phyloP scores from a whole-genome alignment of 2,329 filamentous ascomycete genomes.

The Aspergillus bombycis region DNA sequence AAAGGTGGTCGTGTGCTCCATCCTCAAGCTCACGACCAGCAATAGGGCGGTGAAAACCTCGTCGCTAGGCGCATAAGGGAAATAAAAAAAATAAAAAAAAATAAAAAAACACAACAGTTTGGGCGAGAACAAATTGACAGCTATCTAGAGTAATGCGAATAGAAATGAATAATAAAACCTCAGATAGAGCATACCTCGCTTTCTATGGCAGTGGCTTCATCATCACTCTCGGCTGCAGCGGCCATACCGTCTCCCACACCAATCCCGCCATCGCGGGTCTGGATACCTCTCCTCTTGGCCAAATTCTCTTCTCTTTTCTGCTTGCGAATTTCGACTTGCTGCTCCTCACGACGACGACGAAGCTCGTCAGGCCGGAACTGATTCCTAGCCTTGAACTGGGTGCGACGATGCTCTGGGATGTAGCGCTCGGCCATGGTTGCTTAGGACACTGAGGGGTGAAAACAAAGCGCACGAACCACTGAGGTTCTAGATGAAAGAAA shows the following conservation, averaged over 20 bases:
- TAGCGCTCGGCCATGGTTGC: slow-evolving; percentile 92
- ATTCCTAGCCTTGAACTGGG: slow-evolving; percentile 99
- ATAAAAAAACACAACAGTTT: slow-evolving; percentile 4
- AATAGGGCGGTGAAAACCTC: slow-evolving; percentile 41
- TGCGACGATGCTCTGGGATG: slow-evolving; percentile 98
- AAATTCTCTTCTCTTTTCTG: slow-evolving; percentile 98
- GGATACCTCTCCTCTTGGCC: slow-evolving; percentile 95
- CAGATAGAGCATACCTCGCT: slow-evolving; percentile 73
- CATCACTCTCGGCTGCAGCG: slow-evolving; percentile 92
- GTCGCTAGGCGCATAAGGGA: slow-evolving; percentile 19
- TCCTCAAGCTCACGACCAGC: slow-evolving; percentile 9
- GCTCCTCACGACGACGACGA: slow-evolving; percentile 95
- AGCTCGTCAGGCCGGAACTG: slow-evolving; percentile 99
- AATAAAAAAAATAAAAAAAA: slow-evolving; percentile 10
- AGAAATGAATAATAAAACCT: slow-evolving; percentile 20
- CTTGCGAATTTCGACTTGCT: slow-evolving; percentile 98
- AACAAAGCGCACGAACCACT: slow-evolving; percentile 33
- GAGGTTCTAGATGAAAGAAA: slow-evolving; percentile 15
- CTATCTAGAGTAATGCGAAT: slow-evolving; percentile 17
- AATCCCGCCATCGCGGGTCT: slow-evolving; percentile 69
- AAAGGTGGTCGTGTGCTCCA: slow-evolving; percentile 8
- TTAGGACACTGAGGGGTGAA: slow-evolving; percentile 32
- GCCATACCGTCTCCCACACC: slow-evolving; percentile 66
- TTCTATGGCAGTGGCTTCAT: slow-evolving; percentile 93
- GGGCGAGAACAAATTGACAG: neutral